Percentiles rank a stretch among this genome's conserved stretches.
Conservation (phyloP, 1,284 basidiomycete species). For the Cutaneotrichosporon arboriforme region DNA sequence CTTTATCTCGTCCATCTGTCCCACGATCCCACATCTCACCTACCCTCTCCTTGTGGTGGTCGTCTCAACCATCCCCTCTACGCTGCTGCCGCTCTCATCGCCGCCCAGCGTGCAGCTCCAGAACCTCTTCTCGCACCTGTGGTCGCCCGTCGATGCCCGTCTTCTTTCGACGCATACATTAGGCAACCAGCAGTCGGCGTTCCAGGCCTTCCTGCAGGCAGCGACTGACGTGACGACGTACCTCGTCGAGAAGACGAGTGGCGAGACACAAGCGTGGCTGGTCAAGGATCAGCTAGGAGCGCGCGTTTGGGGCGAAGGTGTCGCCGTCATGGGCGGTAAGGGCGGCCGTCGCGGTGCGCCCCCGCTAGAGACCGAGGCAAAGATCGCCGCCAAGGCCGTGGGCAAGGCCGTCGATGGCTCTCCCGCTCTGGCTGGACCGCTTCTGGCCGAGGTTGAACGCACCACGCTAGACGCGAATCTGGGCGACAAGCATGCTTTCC, state of each 20-base stretch:
- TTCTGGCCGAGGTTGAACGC: constrained; percentile 58
- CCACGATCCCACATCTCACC: constrained; percentile 39
- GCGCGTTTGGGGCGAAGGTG: constrained; percentile 38
- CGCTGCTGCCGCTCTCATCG: constrained; percentile 27
- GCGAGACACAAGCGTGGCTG: constrained; percentile 27
- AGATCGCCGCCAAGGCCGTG: constrained; percentile 25
- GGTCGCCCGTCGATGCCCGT: constrained; percentile 42
- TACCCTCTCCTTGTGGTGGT: constrained; percentile 40
- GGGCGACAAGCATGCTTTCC: constrained; percentile 18
- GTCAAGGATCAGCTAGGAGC: constrained; percentile 32
- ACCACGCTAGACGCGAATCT: constrained; percentile 56
- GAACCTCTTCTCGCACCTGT: constrained; percentile 41
- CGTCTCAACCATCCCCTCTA: constrained; percentile 36
- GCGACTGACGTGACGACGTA: constrained; percentile 30
- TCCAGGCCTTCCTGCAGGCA: constrained; percentile 38
- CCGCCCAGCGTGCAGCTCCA: constrained; percentile 23
- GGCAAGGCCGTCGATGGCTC: constrained; percentile 31
- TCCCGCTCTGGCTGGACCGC: constrained; percentile 64
- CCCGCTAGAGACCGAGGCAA: constrained; percentile 32
- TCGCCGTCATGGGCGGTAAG: constrained; percentile 35
- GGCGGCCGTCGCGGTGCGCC: constrained; percentile 20
- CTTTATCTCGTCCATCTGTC: constrained; percentile 42
- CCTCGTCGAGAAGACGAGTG: constrained; percentile 26
- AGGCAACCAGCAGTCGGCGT: constrained; percentile 33
- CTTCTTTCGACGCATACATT: constrained; percentile 40